Base-by-base conservation (phyloP, 257 asterid genomes). In the Solanum lignicaule region DNA sequence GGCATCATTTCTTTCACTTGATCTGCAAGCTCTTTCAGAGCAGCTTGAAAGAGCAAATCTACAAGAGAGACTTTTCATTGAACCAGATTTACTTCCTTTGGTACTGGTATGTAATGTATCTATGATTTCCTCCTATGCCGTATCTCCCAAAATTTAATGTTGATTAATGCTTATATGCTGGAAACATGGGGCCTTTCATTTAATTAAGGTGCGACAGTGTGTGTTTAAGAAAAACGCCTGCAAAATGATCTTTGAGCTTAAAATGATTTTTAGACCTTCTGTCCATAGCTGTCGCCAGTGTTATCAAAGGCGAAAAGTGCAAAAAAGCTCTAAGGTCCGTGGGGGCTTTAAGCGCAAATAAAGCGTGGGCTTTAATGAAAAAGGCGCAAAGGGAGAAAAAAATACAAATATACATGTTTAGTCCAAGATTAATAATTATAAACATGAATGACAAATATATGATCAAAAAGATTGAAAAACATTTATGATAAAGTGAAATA, bases 1-100 rank as follows among this genome's bases (percentile, higher is more conserved):
- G 99, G 93, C 93, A 20, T 90, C 98, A 39, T 96, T 96, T 91
- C 94, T 96, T 84, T 95, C 98, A 16, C 97, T 96, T 48, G 91
- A 95, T 92, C 88, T 96, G 87, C 90, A 93, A 75, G 87, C 93
- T 52, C 98, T 96, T 83, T 93, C 98, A 5, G 92, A 92, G 83
- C 97, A 93, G 91, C 95, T 96, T 91, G 92, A 92, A 82, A 96
- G 94, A 92, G 91, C 95, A 58, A 90, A 91, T 91, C 91, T 93
- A 87, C 93, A 95, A 16, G 94, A 94, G 88, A 94, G 98, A 92
- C 92, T 95, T 89, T 95, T 94, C 85, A 71, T 95, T 25, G 98
- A 91, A 72, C 91, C 98, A 18, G 98, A 93, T 88, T 46, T 93
- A 72, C 89, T 94, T 83, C 95, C 94, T 66, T 86, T 88, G 14